Evolutionary conservation across 345 rosid species (phyloP), one percentile per base, ranked within the genome.

Genomic region (Citrus sp.): DNA sequence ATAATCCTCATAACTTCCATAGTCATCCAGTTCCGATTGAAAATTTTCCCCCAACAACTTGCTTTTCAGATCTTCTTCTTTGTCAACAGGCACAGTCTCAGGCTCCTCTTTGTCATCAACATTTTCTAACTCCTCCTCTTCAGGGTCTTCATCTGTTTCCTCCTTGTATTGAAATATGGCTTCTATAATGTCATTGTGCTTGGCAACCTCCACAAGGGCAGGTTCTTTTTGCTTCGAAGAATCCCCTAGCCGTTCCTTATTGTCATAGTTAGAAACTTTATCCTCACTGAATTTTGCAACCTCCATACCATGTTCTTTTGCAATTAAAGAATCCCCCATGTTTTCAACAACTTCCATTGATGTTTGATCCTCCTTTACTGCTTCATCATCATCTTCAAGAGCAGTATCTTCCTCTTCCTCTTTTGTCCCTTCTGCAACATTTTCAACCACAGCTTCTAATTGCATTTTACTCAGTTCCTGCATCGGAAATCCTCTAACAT

Each of bases 1-100:
- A 75, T 87, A 90, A 69, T 90, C 92, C 74, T 87, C 92, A 69
- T 85, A 88, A 80, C 81, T 78, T 12, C 77, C 81, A 72, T 67
- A 82, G 30, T 82, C 86, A 60, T 84, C 87, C 58, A 67, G 74
- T 70, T 56, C 81, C 56, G 56, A 56, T 56, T 80, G 78, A 58
- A 62, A 28, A 70, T 77, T 75, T 76, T 81, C 90, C 32, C 75
- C 78, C 2, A 25, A 69, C 55, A 80, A 56, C 73, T 82, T 76
- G 32, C 30, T 76, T 73, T 81, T 66, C 42, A 25, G 27, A 35
- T 40, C 77, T 77, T 67, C 85, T 61, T 73, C 75, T 42, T 14
- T 40, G 30, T 63, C 76, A 42, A 67, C 72, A n/a, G 69, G 37
- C 70, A 67, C 79, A 42, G 25, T 60, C 68, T 58, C 70, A 14